A percentile compares a stretch with the other conserved stretches of the same genome.
Conservation (phyloP, 108 stramenopile species). For the Schizochytrium sp. region DNA sequence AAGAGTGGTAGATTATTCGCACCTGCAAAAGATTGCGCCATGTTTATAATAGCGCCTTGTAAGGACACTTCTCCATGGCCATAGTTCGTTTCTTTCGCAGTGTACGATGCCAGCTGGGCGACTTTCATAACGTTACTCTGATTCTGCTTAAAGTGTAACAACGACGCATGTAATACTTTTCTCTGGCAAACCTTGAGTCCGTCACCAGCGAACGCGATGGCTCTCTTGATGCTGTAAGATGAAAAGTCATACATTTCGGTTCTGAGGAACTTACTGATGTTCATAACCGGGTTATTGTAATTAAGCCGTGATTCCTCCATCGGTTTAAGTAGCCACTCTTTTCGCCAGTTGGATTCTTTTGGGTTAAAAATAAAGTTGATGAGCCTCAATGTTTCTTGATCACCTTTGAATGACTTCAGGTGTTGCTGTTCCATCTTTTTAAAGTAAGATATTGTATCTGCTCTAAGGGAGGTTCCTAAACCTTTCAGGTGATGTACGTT, state of each 20-base stretch:
- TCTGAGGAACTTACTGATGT: neutral
- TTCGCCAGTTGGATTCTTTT: neutral
- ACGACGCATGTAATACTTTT: neutral
- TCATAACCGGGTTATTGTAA: neutral
- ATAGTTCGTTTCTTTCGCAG: neutral
- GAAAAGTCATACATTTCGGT: neutral
- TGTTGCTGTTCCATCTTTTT: neutral
- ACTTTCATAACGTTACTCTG: neutral
- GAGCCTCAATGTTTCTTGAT: neutral
- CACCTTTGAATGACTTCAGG: neutral
- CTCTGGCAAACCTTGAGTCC: constrained; percentile 3
- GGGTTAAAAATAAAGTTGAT: neutral
- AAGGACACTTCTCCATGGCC: neutral
- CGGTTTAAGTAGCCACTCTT: neutral
- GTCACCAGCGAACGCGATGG: neutral
- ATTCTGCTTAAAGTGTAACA: neutral
- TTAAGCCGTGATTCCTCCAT: neutral
- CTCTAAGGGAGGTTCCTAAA: neutral
- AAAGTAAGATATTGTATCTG: neutral
- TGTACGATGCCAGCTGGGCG: neutral
- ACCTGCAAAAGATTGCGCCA: constrained; percentile 11
- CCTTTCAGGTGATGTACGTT: neutral
- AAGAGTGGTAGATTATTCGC: constrained; percentile 1
- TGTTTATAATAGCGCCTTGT: neutral
- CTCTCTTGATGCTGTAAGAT: neutral